A percentile compares a stretch with the other conserved stretches of the same genome.
These are phyloP conservation scores for Erysimum pusillum DNA, from an alignment of 441 rosid species.

Conservation along the genomic window DNA sequence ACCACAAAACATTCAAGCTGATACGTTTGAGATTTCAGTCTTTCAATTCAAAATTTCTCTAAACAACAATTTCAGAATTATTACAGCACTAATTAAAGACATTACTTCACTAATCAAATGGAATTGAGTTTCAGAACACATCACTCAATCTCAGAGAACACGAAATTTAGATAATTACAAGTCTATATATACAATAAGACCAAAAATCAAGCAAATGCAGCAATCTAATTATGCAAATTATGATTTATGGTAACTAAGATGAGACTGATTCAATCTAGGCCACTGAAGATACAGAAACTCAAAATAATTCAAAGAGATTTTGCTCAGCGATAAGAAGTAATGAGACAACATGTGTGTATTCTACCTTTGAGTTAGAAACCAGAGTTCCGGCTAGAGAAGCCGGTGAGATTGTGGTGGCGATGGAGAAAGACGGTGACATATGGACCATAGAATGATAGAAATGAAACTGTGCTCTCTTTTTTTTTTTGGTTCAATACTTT, in stretches of 20 bases:
- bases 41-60: no score
- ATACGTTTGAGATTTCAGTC: background rate
- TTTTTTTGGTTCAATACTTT: background rate
- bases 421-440: conserved; percentile 45
- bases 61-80: background rate
- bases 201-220: background rate
- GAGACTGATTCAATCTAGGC: background rate
- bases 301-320: background rate
- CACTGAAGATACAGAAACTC: conserved; percentile 2
- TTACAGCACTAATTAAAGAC: background rate
- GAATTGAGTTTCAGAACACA: background rate
- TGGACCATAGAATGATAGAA: conserved; percentile 15
- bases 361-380: conserved; percentile 28
- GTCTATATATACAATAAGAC: background rate
- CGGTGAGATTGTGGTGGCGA: conserved; percentile 43
- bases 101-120: background rate
- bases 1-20: conserved; percentile 3
- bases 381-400: conserved; percentile 36
- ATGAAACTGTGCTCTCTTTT: conserved; percentile 1
- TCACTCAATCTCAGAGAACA: background rate
- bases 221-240: background rate
- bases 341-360: background rate
- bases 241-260: no score
- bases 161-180: background rate
- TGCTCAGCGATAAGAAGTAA: background rate